phyloP scores from a whole-genome alignment of 495 filamentous ascomycete genomes.

The Aspergillus indologenus region DNA sequence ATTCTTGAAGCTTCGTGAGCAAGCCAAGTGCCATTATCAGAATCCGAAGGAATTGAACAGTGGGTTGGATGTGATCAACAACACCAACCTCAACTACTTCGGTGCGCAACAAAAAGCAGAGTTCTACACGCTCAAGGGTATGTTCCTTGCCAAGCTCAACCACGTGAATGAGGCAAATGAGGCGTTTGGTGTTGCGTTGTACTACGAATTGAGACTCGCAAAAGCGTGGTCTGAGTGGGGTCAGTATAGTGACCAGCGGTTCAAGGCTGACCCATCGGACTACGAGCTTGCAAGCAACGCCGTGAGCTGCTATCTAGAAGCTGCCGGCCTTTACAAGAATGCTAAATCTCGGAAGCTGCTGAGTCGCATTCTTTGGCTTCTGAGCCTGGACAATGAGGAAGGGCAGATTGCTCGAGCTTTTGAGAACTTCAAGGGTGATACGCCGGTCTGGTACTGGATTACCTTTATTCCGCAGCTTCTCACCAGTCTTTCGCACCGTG shows the following conservation, averaged over 20 bases:
- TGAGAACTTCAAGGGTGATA: constrained; percentile 92
- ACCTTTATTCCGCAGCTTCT: constrained; percentile 97
- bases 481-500: constrained; percentile 81
- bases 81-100: constrained; percentile 98
- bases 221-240: constrained; percentile 99
- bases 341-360: constrained; percentile 93
- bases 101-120: constrained; percentile 94
- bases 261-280: constrained; percentile 81
- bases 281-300: constrained; percentile 81
- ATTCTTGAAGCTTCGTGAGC: constrained; percentile 93
- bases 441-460: constrained; percentile 98
- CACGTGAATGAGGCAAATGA: constrained; percentile 87
- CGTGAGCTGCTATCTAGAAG: constrained; percentile 93
- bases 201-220: constrained; percentile 88
- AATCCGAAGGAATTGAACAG: constrained; percentile 85
- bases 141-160: constrained; percentile 94
- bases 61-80: constrained; percentile 97
- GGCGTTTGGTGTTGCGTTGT: constrained; percentile 90
- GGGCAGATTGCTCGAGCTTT: constrained; percentile 77
- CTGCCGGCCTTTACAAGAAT: constrained; percentile 92
- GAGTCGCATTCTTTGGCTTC: constrained; percentile 92
- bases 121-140: constrained; percentile 98
- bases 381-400: constrained; percentile 87
- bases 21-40: constrained; percentile 98
- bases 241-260: constrained; percentile 92